phyloP scores from a whole-genome alignment of 148 eudicot genomes.

The Talinum fruticosum region DNA sequence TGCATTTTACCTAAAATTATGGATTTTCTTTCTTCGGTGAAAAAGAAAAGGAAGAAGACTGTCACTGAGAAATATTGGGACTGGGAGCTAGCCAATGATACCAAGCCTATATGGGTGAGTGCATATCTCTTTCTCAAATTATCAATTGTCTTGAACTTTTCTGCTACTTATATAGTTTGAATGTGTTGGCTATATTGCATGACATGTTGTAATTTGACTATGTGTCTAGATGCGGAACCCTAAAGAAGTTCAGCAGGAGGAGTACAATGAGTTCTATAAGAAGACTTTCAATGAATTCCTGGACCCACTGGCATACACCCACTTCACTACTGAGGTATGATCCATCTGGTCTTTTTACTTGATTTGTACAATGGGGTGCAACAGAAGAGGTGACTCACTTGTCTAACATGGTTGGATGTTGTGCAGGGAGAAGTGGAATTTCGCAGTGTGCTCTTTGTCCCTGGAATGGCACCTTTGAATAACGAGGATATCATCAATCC shows the following conservation, averaged over 20 bases:
- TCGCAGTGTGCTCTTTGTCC: conserved; percentile 84
- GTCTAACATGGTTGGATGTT: conserved; percentile 11
- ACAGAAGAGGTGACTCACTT: background rate
- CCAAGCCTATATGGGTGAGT: conserved; percentile 97
- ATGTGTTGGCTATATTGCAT: background rate
- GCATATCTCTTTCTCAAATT: background rate
- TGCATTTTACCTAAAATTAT: background rate
- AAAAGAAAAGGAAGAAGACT: conserved; percentile 58
- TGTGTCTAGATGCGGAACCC: conserved; percentile 75
- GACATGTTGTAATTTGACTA: background rate
- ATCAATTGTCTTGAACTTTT: background rate
- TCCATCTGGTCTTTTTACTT: background rate
- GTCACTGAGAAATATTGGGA: conserved; percentile 97
- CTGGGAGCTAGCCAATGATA: conserved; percentile 93
- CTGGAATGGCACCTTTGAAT: conserved; percentile 84
- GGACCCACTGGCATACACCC: conserved; percentile 78
- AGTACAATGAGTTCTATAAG: conserved; percentile 88
- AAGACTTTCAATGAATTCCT: conserved; percentile 91
- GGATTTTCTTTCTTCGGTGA: conserved; percentile 51
- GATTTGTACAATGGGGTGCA: background rate
- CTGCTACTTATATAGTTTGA: background rate
- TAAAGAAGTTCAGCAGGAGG: conserved; percentile 84
- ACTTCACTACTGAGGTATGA: conserved; percentile 91
- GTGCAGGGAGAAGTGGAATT: conserved; percentile 97
- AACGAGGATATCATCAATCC: conserved; percentile 72